Base-by-base conservation (phyloP, 371 early-diverging fungal species). In the Mucor mucedo region DNA sequence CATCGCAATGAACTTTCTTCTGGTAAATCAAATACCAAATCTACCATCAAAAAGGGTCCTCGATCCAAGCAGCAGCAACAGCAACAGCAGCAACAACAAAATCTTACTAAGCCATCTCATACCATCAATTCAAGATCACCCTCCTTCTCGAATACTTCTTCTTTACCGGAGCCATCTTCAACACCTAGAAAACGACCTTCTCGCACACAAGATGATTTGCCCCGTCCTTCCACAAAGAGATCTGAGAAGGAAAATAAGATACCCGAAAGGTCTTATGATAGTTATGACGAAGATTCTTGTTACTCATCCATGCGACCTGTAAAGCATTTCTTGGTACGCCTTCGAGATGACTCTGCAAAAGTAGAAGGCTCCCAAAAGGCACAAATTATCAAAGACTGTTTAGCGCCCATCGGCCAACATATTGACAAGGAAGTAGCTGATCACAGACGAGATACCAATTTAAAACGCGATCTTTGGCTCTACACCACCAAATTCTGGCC, bases 401-500 rank as follows among this genome's bases (percentile, higher is more conserved):
- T 91, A 53, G 45, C 70, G n/a, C 73, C 63, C 14, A 87, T 92
- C 56, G 93, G 91, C 11, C 72, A 78, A 11, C 85, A 85, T 35
- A 89, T 92, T 54, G 72, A 76, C 5, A 63, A 75, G 6, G 64
- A 80, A 13, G 58, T 81, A 3, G n/a, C 28, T 1, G 33, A 54
- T 8, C 4, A 35, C 13, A 57, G 39, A 29, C 40, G 49, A 49
- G 63, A 60, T 4, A 11, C 47, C 27, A 44, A 62, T 39, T 40
- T 67, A 21, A 68, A 70, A 27, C 58, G 68, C 29, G 80, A 85
- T 50, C 64, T 89, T 39, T 89, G 89, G 89, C 68, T 79, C 52
- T 88, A 84, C 69, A 87, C 87, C 7, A 80, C 78, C 14, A 78
- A 79, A 49, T 89, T 82, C 55, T 91, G 90, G 89, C 87, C 87